Percentiles rank a stretch among this genome's conserved stretches.
phyloP scores from a whole-genome alignment of 148 eudicot species.

The Oxyria digyna region DNA sequence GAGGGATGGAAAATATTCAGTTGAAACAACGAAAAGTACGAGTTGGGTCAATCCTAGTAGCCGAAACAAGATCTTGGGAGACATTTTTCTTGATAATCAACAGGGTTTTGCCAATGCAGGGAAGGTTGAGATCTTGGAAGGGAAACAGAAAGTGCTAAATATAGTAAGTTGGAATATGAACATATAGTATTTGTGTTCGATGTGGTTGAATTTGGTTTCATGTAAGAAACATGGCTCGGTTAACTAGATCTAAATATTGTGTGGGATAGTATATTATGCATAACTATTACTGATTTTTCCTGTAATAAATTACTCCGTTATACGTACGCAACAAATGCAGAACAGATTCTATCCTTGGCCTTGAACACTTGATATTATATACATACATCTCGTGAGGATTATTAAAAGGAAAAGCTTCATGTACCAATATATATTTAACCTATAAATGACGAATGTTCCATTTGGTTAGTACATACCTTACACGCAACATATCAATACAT shows the following conservation, averaged over 20 bases:
- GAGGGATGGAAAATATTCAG: background rate
- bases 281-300: background rate
- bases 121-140: background rate
- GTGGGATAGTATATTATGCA: background rate
- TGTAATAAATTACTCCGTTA: too few relatives aligned
- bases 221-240: background rate
- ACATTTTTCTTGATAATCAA: background rate
- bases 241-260: background rate
- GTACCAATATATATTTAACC: too few relatives aligned
- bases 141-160: background rate
- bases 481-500: too few relatives aligned
- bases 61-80: background rate
- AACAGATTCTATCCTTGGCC: background rate
- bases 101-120: background rate
- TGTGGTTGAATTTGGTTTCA: background rate
- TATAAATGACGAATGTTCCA: too few relatives aligned
- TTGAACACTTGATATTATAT: too few relatives aligned
- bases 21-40: background rate
- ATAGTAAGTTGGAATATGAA: background rate
- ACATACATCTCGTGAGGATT: too few relatives aligned
- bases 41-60: background rate
- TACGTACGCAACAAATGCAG: too few relatives aligned
- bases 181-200: background rate
- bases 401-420: too few relatives aligned
- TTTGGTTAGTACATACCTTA: too few relatives aligned